These are phyloP conservation scores for Triangularia verruculosa DNA, from an alignment of 2,329 filamentous ascomycete genomes.

Conservation along the genomic window DNA sequence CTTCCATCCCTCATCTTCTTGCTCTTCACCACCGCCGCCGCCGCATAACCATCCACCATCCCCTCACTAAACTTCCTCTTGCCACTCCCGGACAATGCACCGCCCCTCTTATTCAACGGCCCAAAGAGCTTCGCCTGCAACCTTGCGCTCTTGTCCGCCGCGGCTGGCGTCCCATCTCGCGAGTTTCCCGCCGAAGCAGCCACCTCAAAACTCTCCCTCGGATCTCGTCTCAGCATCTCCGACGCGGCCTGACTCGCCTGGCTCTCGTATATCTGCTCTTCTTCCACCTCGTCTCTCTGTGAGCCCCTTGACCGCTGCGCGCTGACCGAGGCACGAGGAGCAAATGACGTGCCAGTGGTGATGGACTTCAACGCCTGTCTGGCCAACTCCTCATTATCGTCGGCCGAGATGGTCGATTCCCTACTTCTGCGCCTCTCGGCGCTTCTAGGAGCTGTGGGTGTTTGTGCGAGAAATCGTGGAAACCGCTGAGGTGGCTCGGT, in stretches of 20 bases:
- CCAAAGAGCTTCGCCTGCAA: conserved; percentile 53
- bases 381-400: conserved; percentile 56
- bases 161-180: conserved; percentile 43
- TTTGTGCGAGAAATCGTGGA: conserved; percentile 44
- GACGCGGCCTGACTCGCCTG: conserved; percentile 76
- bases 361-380: conserved; percentile 53
- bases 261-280: conserved; percentile 65
- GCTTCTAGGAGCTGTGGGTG: conserved; percentile 35
- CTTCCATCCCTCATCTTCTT: conserved; percentile 50
- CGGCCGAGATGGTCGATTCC: conserved; percentile 80
- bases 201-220: conserved; percentile 52
- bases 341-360: conserved; percentile 40
- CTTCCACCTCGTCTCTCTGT: conserved; percentile 32
- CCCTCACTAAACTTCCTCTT: conserved; percentile 51
- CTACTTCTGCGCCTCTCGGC: conserved; percentile 64
- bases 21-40: conserved; percentile 43
- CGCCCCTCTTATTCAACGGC: conserved; percentile 41
- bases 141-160: conserved; percentile 45
- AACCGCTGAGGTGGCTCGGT: conserved; percentile 54
- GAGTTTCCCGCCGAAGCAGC: conserved; percentile 42
- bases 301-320: conserved; percentile 24
- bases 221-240: conserved; percentile 65
- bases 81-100: conserved; percentile 31
- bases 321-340: conserved; percentile 27
- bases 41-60: conserved; percentile 30